phyloP scores from a whole-genome alignment of 805 yeast species.

The Maudiozyma barnettii region DNA sequence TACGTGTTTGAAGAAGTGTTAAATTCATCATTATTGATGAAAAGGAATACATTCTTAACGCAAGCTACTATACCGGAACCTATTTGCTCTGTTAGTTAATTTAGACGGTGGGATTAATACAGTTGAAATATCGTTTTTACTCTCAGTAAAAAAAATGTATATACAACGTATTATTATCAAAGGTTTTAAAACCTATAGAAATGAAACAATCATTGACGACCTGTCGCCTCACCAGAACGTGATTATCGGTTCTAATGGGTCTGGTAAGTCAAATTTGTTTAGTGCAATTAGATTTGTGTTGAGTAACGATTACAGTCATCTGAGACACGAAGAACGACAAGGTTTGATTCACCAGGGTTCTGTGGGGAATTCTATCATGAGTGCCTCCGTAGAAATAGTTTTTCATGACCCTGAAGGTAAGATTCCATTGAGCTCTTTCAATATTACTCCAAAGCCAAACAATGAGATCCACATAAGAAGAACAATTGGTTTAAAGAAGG shows the following conservation, averaged over 20 bases:
- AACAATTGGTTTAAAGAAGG: slow-evolving; percentile 88
- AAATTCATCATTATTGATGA: no score
- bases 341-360: slow-evolving; percentile 86
- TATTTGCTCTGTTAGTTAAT: no score
- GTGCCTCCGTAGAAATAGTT: slow-evolving; percentile 84
- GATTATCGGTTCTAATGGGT: slow-evolving; percentile 87
- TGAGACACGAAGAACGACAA: slow-evolving; percentile 78
- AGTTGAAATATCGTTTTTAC: neutral
- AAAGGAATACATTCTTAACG: no score
- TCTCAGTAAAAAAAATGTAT: slow-evolving; percentile 23
- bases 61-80: no score
- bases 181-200: slow-evolving; percentile 89
- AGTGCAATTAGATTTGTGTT: slow-evolving; percentile 90
- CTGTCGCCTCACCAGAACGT: slow-evolving; percentile 80
- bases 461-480: slow-evolving; percentile 70
- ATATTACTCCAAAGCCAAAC: slow-evolving; percentile 26
- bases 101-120: no score
- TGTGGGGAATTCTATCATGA: slow-evolving; percentile 70
- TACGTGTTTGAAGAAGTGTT: no score
- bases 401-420: slow-evolving; percentile 75
- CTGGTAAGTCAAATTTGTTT: slow-evolving; percentile 92
- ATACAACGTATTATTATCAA: slow-evolving; percentile 58
- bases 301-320: slow-evolving; percentile 79
- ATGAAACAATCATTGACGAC: slow-evolving; percentile 65
- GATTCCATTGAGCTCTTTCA: slow-evolving; percentile 46